Evolutionary conservation across 805 yeast species (phyloP), one percentile per base, ranked within the genome.

Genomic region (Wickerhamomyces queroliae): DNA sequence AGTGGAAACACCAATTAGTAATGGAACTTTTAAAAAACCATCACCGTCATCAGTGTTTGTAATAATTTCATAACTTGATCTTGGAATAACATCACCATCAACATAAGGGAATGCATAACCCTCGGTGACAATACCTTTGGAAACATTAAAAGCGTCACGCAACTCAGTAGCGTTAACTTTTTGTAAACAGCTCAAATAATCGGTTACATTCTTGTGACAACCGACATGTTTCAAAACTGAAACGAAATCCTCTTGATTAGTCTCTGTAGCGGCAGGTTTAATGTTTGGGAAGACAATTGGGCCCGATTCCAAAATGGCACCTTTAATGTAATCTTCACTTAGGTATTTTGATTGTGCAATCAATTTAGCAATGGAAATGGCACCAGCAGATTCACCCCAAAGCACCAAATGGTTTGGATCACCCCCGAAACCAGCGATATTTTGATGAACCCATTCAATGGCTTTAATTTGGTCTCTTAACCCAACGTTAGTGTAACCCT

Each of bases 321-420:
- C 52, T 27, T 44, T 42, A 18, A 48, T 22, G 29, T 35, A 46
- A 13, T 28, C 31, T 5, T 40, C 37, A 21, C 36, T 36, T 15
- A 40, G 26, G 13, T 40, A 9, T 5, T 30, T 38, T 2, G 43
- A 36, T 28, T 28, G 31, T 7, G 25, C 17, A 15, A 48, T 6
- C 23, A 48, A 29, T 37, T 44, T 38, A 13, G 48, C 52, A 24
- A 44, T 45, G 17, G 50, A 35, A 17, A 42, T 40, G 3, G 55
- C 66, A 19, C 70, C 71, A 8, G 71, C 69, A 35, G 59, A 49
- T 44, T 62, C 62, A 11, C 71, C 70, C 46, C 59, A 51, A n/a
- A 66, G 44, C 2, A 68, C 62, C 15, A 66, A 55, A 39, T 45
- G 47, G 20, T 49, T 44, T 2, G 62, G 55, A 40, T 66, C 53